Evolutionary conservation across 2,329 filamentous ascomycete genomes (phyloP).

Genomic region (Dactylellina leptospora): DNA sequence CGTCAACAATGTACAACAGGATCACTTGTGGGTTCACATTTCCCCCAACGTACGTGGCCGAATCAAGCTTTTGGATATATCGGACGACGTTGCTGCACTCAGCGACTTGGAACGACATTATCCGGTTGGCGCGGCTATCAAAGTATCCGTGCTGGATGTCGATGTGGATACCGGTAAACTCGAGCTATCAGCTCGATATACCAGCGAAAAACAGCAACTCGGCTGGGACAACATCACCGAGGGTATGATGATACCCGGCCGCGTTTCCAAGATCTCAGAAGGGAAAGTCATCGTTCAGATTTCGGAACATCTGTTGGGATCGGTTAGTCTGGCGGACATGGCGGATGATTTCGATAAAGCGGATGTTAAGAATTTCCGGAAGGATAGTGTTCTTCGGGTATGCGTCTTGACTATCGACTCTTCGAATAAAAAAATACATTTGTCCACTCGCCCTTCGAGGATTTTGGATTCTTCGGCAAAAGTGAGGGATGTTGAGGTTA

Average conservation of each 20-base stretch:
- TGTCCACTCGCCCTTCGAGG: constrained; percentile 86
- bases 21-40: constrained; percentile 88
- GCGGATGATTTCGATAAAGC: constrained; percentile 85
- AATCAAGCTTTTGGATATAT: constrained; percentile 81
- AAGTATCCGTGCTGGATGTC: constrained; percentile 78
- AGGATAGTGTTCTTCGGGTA: constrained; percentile 88
- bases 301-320: constrained; percentile 79
- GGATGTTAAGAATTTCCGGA: constrained; percentile 76
- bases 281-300: constrained; percentile 85
- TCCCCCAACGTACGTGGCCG: constrained; percentile 87
- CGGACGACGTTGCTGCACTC: constrained; percentile 82
- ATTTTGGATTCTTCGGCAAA: constrained; percentile 85
- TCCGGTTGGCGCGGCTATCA: constrained; percentile 86
- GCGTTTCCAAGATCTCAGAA: constrained; percentile 85
- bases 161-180: constrained; percentile 77
- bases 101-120: constrained; percentile 80
- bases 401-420: constrained; percentile 81
- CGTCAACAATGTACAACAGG: constrained; percentile 84
- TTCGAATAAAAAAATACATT: constrained; percentile 81
- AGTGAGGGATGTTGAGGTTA: constrained; percentile 82
- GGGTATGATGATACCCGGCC: constrained; percentile 82
- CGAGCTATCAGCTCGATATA: constrained; percentile 81
- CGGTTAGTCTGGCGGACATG: constrained; percentile 82
- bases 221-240: constrained; percentile 76
- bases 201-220: constrained; percentile 67